Conservation (phyloP, 2,329 filamentous ascomycete species). For the Graphilbum fragrans region DNA sequence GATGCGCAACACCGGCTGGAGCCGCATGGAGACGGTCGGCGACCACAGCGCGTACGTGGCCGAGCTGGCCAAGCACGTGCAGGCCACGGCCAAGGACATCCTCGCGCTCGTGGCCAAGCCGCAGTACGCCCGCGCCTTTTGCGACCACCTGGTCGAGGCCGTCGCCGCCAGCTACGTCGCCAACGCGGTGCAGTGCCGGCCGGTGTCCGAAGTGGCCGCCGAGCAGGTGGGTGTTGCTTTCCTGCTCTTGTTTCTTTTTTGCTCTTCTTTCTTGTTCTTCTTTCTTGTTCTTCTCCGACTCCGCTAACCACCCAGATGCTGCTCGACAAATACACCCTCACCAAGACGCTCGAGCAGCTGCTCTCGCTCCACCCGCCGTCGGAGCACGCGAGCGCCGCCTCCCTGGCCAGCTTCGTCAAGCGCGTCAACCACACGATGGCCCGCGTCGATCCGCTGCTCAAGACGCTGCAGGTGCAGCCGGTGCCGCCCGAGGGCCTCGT, state of each 20-base stretch:
- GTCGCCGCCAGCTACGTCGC: slow-evolving; percentile 67
- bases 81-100: slow-evolving; percentile 61
- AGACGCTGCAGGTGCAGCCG: slow-evolving; percentile 68
- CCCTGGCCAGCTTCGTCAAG: slow-evolving; percentile 60
- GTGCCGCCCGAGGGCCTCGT: slow-evolving; percentile 88
- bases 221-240: slow-evolving; percentile 69
- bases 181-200: slow-evolving; percentile 79
- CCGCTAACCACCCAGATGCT: too few relatives aligned
- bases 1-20: slow-evolving; percentile 95
- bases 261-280: too few relatives aligned
- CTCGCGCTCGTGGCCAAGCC: slow-evolving; percentile 71
- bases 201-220: slow-evolving; percentile 85
- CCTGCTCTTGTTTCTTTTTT: slow-evolving; percentile 10
- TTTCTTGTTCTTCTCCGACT: too few relatives aligned
- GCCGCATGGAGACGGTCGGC: slow-evolving; percentile 80
- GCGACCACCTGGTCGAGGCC: slow-evolving; percentile 88
- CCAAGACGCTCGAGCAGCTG: slow-evolving; percentile 64
- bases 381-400: slow-evolving; percentile 14
- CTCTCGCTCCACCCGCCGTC: slow-evolving; percentile 45
- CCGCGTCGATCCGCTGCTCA: slow-evolving; percentile 31
- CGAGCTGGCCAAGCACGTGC: slow-evolving; percentile 64
- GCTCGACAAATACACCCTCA: slow-evolving; percentile 84
- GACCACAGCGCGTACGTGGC: slow-evolving; percentile 89
- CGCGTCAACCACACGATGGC: slow-evolving; percentile 75
- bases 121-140: slow-evolving; percentile 89